phyloP scores from a whole-genome alignment of 768 basidiomycete genomes.

The Mycena filopes region DNA sequence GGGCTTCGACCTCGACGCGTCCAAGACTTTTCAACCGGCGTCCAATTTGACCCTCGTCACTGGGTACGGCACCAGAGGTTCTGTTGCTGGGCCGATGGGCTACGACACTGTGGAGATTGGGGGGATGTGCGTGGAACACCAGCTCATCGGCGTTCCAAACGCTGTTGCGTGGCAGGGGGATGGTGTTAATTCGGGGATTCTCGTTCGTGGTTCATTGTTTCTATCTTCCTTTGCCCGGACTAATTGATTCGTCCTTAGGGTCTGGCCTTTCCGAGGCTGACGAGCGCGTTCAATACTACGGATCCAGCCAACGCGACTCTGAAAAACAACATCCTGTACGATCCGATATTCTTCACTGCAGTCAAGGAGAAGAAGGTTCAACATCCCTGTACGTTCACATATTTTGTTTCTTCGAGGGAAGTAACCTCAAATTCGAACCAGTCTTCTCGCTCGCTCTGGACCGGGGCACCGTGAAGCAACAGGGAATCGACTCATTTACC shows the following conservation, averaged over 20 bases:
- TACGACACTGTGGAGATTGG: constrained; percentile 36
- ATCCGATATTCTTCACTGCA: constrained; percentile 36
- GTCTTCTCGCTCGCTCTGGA: constrained; percentile 37
- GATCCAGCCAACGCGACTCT: constrained; percentile 29
- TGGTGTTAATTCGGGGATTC: constrained; percentile 14
- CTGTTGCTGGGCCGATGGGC: constrained; percentile 30
- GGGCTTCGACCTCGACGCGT: constrained; percentile 31
- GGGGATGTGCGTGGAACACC: constrained; percentile 28
- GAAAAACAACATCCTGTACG: constrained; percentile 28
- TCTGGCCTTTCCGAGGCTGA: constrained; percentile 33
- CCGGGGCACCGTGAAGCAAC: constrained; percentile 24
- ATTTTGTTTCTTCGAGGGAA: not conserved
- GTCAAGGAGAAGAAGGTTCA: constrained; percentile 31
- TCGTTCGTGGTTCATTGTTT: constrained; percentile 1
- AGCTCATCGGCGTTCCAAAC: constrained; percentile 30
- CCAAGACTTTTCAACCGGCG: constrained; percentile 29
- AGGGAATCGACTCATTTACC: constrained; percentile 22
- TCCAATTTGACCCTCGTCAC: constrained; percentile 34
- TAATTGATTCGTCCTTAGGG: constrained; percentile 18
- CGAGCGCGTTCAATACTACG: constrained; percentile 31
- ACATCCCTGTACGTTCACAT: constrained; percentile 25
- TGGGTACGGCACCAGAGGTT: constrained; percentile 29
- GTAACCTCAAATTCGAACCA: not conserved
- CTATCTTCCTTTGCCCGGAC: not conserved
- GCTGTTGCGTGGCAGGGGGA: constrained; percentile 19